phyloP scores from a whole-genome alignment of 441 rosid species.

The Arabidopsis lyrata region DNA sequence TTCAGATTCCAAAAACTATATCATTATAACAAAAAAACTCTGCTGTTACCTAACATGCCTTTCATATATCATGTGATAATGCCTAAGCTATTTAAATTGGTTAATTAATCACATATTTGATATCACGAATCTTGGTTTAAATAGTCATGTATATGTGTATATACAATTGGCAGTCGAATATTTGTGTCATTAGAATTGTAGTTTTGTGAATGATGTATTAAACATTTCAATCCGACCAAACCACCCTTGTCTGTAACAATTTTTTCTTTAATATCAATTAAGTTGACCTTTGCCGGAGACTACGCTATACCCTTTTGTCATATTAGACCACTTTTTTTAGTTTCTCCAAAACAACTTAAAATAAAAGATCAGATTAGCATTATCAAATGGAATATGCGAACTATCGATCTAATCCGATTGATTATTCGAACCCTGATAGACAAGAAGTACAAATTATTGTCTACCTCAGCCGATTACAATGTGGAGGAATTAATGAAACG shows the following conservation, averaged over 20 bases:
- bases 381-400: neutral
- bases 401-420: slow-evolving; percentile 14
- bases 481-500: neutral
- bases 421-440: neutral
- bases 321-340: slow-evolving; percentile 6
- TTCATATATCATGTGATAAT: slow-evolving; percentile 11
- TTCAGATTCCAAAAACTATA: slow-evolving; percentile 15
- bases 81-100: slow-evolving; percentile 17
- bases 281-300: slow-evolving; percentile 55
- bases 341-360: neutral
- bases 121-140: slow-evolving; percentile 24
- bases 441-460: neutral
- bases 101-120: neutral
- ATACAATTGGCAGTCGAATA: slow-evolving; percentile 43
- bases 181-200: slow-evolving; percentile 40
- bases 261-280: slow-evolving; percentile 23
- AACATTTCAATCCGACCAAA: slow-evolving; percentile 44
- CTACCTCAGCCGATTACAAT: neutral
- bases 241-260: slow-evolving; percentile 30
- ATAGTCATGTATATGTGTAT: slow-evolving; percentile 28
- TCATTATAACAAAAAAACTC: neutral
- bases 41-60: slow-evolving; percentile 4
- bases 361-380: neutral
- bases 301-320: slow-evolving; percentile 42
- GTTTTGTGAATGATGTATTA: slow-evolving; percentile 42